phyloP scores from a whole-genome alignment of 441 rosid species.

The Eruca vesicaria region DNA sequence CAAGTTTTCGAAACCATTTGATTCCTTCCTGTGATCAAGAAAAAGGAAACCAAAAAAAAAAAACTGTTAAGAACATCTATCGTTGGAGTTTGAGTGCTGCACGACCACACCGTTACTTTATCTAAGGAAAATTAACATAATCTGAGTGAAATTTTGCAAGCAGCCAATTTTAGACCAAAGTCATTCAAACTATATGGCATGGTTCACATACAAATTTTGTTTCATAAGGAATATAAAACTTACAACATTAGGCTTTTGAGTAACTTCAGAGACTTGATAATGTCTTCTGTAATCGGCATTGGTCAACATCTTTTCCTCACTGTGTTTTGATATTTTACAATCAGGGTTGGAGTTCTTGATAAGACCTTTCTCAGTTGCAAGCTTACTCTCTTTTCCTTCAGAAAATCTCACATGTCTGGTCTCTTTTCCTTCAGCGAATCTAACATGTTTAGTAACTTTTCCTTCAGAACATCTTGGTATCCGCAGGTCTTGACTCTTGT shows the following conservation, averaged over 20 bases:
- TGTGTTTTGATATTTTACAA: conserved; percentile 28
- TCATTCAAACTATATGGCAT: neutral
- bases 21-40: conserved; percentile 52
- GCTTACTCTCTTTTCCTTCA: neutral
- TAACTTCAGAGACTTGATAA: conserved; percentile 32
- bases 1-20: conserved; percentile 60
- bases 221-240: conserved; percentile 34
- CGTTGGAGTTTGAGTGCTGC: neutral
- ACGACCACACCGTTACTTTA: neutral
- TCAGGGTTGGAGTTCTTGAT: conserved; percentile 33
- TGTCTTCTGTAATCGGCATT: conserved; percentile 19
- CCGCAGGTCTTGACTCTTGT: conserved; percentile 25
- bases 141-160: neutral
- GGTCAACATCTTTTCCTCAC: conserved; percentile 31
- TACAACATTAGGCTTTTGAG: conserved; percentile 48
- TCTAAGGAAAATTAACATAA: neutral
- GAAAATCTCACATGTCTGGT: neutral
- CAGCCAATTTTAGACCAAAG: neutral
- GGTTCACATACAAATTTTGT: neutral
- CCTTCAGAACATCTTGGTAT: conserved; percentile 14
- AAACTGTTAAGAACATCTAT: conserved; percentile 8
- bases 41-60: conserved; percentile 16
- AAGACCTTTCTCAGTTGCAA: conserved; percentile 23
- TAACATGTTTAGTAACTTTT: neutral
- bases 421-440: neutral